Conservation (phyloP, 306 rosid species). For the Cotoneaster glaucophyllus region DNA sequence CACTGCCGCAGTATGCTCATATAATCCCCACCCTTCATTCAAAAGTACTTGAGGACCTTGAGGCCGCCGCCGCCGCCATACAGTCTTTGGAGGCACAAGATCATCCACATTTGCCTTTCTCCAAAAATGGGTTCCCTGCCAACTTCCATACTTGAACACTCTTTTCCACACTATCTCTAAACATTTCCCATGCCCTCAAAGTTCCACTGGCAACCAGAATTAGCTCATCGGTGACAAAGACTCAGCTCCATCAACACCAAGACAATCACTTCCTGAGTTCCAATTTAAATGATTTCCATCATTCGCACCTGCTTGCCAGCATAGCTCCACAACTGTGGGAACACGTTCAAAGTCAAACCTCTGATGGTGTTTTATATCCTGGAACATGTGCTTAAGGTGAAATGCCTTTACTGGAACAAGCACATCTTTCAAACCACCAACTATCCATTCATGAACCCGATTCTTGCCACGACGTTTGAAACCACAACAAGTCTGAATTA, state of each 20-base stretch:
- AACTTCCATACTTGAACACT: conserved; percentile 68
- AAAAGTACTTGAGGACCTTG: conserved; percentile 77
- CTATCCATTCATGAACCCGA: conserved; percentile 67
- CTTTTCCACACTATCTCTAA: conserved; percentile 69
- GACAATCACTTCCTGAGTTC: conserved; percentile 23
- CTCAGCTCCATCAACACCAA: conserved; percentile 25
- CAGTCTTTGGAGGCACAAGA: conserved; percentile 69
- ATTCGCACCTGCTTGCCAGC: conserved; percentile 78
- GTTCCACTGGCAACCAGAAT: conserved; percentile 45
- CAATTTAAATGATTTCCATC: conserved; percentile 31
- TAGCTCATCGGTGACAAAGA: conserved; percentile 40
- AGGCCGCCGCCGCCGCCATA: conserved; percentile 59
- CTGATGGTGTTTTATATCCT: conserved; percentile 53
- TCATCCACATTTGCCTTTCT: conserved; percentile 62
- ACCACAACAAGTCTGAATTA: conserved; percentile 67
- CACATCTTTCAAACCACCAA: conserved; percentile 60
- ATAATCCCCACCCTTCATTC: conserved; percentile 53
- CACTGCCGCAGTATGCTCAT: conserved; percentile 72
- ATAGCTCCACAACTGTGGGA: conserved; percentile 72
- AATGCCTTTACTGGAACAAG: conserved; percentile 75
- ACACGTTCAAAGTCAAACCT: conserved; percentile 80
- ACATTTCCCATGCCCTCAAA: conserved; percentile 64
- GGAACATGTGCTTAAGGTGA: conserved; percentile 66
- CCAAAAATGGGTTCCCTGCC: conserved; percentile 86
- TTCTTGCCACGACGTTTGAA: conserved; percentile 53